These are phyloP conservation scores for Tulasnella sp. DNA, from an alignment of 768 basidiomycete genomes.

Conservation along the genomic window DNA sequence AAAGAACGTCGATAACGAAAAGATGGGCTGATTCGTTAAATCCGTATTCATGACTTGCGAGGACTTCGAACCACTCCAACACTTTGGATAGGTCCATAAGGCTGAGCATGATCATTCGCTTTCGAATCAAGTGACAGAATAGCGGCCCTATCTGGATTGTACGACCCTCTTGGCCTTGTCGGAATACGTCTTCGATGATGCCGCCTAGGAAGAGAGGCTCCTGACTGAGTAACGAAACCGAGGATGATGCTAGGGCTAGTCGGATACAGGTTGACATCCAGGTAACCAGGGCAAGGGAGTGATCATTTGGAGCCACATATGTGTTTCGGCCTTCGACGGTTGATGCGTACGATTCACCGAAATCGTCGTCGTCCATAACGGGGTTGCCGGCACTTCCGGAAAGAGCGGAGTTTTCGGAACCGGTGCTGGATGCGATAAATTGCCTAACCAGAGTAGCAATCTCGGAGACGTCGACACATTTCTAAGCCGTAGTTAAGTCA, in stretches of 20 bases:
- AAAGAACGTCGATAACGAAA: slow-evolving; percentile 47
- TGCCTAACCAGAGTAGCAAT: background rate
- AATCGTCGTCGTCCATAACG: slow-evolving; percentile 6
- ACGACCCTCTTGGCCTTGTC: slow-evolving; percentile 41
- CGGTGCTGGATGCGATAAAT: background rate
- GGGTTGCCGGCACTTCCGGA: background rate
- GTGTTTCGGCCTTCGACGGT: too few relatives aligned
- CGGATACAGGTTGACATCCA: background rate
- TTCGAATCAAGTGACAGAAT: slow-evolving; percentile 43
- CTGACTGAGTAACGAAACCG: too few relatives aligned
- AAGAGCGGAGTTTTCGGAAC: background rate
- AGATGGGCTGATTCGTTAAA: slow-evolving; percentile 42
- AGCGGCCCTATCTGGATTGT: slow-evolving; percentile 42
- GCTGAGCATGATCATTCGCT: slow-evolving; percentile 42
- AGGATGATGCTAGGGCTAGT: too few relatives aligned
- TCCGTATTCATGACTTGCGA: slow-evolving; percentile 38
- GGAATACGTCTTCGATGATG: background rate
- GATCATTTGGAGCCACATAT: background rate
- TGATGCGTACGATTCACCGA: background rate
- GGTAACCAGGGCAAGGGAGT: background rate
- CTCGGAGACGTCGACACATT: background rate
- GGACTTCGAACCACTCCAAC: slow-evolving; percentile 39
- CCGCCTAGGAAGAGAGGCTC: background rate
- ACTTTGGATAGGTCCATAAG: slow-evolving; percentile 40
- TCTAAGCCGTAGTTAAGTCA: background rate